Conservation (phyloP, 371 early-diverging fungal species). For the Apophysomyces ossiformis region DNA sequence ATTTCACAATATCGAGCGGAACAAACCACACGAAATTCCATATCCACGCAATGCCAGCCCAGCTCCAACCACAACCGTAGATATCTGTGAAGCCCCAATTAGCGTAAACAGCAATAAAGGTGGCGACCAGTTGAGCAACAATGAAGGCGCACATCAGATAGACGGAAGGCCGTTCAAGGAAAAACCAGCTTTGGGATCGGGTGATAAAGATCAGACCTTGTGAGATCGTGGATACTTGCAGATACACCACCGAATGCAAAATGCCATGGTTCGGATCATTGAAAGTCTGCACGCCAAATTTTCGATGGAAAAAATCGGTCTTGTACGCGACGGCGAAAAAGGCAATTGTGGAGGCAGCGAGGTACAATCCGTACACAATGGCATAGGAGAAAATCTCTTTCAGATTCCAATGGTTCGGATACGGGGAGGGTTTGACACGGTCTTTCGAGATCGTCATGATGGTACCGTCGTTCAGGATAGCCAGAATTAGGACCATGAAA, state of each 20-base stretch:
- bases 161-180: constrained; percentile 56
- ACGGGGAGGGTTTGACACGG: constrained; percentile 59
- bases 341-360: constrained; percentile 58
- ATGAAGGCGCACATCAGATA: constrained; percentile 53
- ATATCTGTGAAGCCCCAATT: constrained; percentile 65
- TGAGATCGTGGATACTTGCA: constrained; percentile 63
- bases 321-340: constrained; percentile 48
- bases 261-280: constrained; percentile 44
- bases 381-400: constrained; percentile 62
- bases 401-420: constrained; percentile 62
- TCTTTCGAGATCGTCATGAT: constrained; percentile 66
- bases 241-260: constrained; percentile 59
- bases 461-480: constrained; percentile 64
- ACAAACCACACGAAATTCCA: constrained; percentile 79
- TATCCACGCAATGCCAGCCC: constrained; percentile 70
- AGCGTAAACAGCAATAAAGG: constrained; percentile 63
- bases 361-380: constrained; percentile 58
- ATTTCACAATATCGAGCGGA: constrained; percentile 74
- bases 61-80: constrained; percentile 59
- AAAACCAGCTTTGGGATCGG: constrained; percentile 60
- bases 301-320: constrained; percentile 51
- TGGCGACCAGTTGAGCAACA: constrained; percentile 60
- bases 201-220: constrained; percentile 65
- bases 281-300: constrained; percentile 37
- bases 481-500: constrained; percentile 64